phyloP scores from a whole-genome alignment of 345 rosid genomes.

The Bruguiera sexangula region DNA sequence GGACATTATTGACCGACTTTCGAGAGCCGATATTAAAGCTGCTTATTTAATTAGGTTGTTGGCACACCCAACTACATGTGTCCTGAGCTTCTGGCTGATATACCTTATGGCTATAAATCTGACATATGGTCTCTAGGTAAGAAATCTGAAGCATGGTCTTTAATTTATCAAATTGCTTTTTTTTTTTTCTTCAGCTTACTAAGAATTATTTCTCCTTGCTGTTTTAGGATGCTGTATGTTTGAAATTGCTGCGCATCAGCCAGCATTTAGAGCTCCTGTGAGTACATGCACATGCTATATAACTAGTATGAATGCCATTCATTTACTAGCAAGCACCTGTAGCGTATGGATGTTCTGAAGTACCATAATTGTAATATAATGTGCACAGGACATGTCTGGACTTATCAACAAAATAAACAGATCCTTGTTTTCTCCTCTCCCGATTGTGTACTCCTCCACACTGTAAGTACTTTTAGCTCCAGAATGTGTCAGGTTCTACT shows the following conservation, averaged over 20 bases:
- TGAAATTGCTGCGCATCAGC: constrained; percentile 94
- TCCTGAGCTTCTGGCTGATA: constrained; percentile 86
- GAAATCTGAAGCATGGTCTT: constrained; percentile 19
- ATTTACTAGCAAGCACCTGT: constrained; percentile 1
- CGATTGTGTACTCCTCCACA: constrained; percentile 76
- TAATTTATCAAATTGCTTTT: constrained; percentile 1
- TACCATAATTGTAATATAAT: constrained; percentile 6
- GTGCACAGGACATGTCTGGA: constrained; percentile 76
- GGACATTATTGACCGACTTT: not conserved
- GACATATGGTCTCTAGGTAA: constrained; percentile 98
- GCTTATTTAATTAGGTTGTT: constrained; percentile 47
- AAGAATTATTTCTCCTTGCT: constrained; percentile 23
- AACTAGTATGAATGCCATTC: not conserved
- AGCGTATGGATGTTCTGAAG: not conserved
- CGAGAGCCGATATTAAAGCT: constrained; percentile 2
- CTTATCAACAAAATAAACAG: constrained; percentile 90
- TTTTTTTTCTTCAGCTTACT: not conserved
- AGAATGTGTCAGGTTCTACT: not conserved
- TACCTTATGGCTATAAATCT: constrained; percentile 91
- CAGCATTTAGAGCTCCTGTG: constrained; percentile 90
- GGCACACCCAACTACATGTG: constrained; percentile 96
- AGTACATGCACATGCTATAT: constrained; percentile 28
- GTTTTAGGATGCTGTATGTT: constrained; percentile 92
- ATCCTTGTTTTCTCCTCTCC: constrained; percentile 85
- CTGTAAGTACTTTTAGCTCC: constrained; percentile 52